These are phyloP conservation scores for Biscogniauxia sp. DNA, from an alignment of 2,329 filamentous ascomycete species.

Conservation along the genomic window DNA sequence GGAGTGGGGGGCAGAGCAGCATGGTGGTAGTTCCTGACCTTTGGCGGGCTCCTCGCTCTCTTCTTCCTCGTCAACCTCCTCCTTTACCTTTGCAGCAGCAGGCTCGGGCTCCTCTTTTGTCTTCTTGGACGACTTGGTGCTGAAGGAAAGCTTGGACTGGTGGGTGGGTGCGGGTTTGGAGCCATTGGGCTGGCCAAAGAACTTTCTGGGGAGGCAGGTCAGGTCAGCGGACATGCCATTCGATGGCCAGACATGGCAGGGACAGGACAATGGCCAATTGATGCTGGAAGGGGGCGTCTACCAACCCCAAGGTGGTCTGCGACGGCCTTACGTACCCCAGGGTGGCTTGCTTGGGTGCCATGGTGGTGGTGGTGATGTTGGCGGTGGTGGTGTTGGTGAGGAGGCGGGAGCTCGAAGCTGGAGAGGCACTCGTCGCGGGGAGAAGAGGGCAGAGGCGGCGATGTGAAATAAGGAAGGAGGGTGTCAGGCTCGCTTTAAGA, in stretches of 20 bases:
- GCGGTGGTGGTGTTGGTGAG: conserved; percentile 24
- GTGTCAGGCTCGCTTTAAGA: neutral
- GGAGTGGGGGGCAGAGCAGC: neutral
- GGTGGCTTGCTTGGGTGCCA: conserved; percentile 35
- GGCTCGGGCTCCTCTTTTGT: conserved; percentile 32
- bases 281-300: conserved; percentile 13
- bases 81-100: conserved; percentile 20
- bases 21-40: conserved; percentile 31
- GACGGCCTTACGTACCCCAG: conserved; percentile 36
- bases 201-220: conserved; percentile 61
- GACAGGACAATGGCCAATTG: neutral
- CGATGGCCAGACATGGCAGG: neutral
- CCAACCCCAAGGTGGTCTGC: conserved; percentile 35
- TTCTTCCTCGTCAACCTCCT: conserved; percentile 31
- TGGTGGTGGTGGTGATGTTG: conserved; percentile 17
- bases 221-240: conserved; percentile 13
- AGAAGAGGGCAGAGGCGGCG: conserved; percentile 1
- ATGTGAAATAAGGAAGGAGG: conserved; percentile 27
- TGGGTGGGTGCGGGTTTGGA: conserved; percentile 59
- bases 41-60: conserved; percentile 39
- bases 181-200: conserved; percentile 70
- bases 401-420: conserved; percentile 28
- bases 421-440: conserved; percentile 7
- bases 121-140: conserved; percentile 50
- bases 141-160: conserved; percentile 78